Percentiles rank a stretch among this genome's conserved stretches.
Conservation (phyloP, 805 yeast species). For the Wickerhamomyces queroliae region DNA sequence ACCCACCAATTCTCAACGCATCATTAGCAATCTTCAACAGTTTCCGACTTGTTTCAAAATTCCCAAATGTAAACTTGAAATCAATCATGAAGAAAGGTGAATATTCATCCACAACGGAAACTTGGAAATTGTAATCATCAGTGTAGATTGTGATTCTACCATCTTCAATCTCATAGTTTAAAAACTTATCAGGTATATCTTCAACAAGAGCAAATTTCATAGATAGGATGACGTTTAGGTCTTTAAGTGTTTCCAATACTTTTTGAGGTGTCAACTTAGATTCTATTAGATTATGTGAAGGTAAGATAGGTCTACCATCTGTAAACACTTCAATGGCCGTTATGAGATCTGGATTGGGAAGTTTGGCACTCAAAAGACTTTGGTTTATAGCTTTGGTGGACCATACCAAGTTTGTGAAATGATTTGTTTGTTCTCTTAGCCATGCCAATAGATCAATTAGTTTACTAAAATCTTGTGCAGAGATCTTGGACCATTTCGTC, state of each 20-base stretch:
- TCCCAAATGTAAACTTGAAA: slow-evolving; percentile 44
- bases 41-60: slow-evolving; percentile 16
- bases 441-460: slow-evolving; percentile 85
- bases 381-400: slow-evolving; percentile 64
- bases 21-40: slow-evolving; percentile 54
- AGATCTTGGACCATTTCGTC: slow-evolving; percentile 77
- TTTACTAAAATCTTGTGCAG: slow-evolving; percentile 61
- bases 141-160: slow-evolving; percentile 65
- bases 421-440: slow-evolving; percentile 74
- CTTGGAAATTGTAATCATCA: slow-evolving; percentile 65
- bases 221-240: slow-evolving; percentile 67
- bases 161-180: slow-evolving; percentile 58
- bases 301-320: slow-evolving; percentile 69
- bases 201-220: slow-evolving; percentile 68
- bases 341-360: slow-evolving; percentile 85
- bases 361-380: slow-evolving; percentile 78
- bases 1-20: slow-evolving; percentile 37
- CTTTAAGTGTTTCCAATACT: slow-evolving; percentile 54
- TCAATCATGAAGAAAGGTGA: slow-evolving; percentile 77
- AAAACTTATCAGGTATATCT: slow-evolving; percentile 55
- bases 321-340: slow-evolving; percentile 84
- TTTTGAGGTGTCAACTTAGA: slow-evolving; percentile 46
- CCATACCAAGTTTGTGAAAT: slow-evolving; percentile 56
- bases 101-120: slow-evolving; percentile 66
- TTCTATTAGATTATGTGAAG: slow-evolving; percentile 54